Evolutionary conservation across 2,329 filamentous ascomycete species (phyloP), one percentile per base, ranked within the genome.

Genomic region (Pseudonectria buxi): DNA sequence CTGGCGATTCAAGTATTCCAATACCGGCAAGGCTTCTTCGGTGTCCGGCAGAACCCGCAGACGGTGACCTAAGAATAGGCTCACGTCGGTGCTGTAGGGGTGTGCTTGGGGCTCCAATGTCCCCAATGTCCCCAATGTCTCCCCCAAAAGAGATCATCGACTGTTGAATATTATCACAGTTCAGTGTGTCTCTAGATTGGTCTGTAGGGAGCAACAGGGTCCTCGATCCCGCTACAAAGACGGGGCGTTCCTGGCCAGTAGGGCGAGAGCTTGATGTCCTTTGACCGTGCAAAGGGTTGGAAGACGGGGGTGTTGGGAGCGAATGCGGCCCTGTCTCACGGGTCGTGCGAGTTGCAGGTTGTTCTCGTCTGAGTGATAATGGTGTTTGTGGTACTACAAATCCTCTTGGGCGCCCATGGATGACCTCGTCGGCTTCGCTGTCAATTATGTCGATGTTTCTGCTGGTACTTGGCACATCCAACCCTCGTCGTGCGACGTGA

Each of bases 261-360:
- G 26, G 32, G 30, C 14, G 33, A 14, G 30, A 26, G 18, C 34
- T 33, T 6, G 35, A 32, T 10, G 18, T 25, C 15, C 41, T 33
- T 15, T 40, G 41, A 12, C 24, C 15, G 26, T 37, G 37, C 10
- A 33, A 31, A n/a, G 41, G 43, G 15, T 47, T 42, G 12, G 54
- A 53, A 2, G 49, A 44, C 10, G 55, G 54, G 25, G 55, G 53
- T 11, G 54, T 57, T 32, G 40, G 46, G 26, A 51, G 30, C 10
- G 13, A 9, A 13, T 28, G 40, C 9, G 33, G 32, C 7, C 26
- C 32, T 24, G 29, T 12, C 26, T 38, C 33, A 14, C 22, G 30
- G 13, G 29, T 26, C 24, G 10, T 28, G 26, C 28, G 38, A 7
- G 29, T 14, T 27, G 26, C 24, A 15, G 25, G 35, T 18, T 33